These are phyloP conservation scores for Amoeboaphelidium protococcarum DNA, from an alignment of 371 early-diverging fungal genomes.

Conservation along the genomic window DNA sequence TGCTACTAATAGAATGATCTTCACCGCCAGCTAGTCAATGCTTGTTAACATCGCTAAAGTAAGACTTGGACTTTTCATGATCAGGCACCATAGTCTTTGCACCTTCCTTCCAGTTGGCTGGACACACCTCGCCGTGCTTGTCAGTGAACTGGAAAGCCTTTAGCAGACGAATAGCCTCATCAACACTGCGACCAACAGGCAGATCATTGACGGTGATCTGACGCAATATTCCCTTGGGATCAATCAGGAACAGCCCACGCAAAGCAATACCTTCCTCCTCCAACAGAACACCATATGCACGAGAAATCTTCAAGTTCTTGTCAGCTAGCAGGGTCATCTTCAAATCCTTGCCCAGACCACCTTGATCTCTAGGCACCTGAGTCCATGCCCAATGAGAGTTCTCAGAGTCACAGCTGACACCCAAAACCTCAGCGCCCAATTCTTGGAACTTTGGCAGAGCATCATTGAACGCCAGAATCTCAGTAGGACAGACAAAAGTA, in stretches of 20 bases:
- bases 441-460: slow-evolving; percentile 48
- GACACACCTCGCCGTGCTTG: slow-evolving; percentile 26
- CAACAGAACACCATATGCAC: slow-evolving; percentile 48
- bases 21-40: too few species aligned
- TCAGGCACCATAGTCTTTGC: slow-evolving; percentile 3
- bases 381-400: slow-evolving; percentile 34
- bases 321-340: slow-evolving; percentile 60
- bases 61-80: slow-evolving; percentile 30
- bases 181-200: slow-evolving; percentile 78
- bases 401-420: slow-evolving; percentile 49
- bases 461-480: slow-evolving; percentile 59
- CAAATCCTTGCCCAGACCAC: slow-evolving; percentile 71
- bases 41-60: slow-evolving; percentile 23
- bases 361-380: slow-evolving; percentile 40
- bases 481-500: slow-evolving; percentile 29
- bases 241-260: slow-evolving; percentile 58
- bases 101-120: slow-evolving; percentile 6
- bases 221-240: slow-evolving; percentile 56
- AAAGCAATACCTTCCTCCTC: slow-evolving; percentile 23
- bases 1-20: too few species aligned
- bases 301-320: slow-evolving; percentile 50
- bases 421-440: slow-evolving; percentile 42
- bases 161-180: slow-evolving; percentile 78
- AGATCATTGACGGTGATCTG: slow-evolving; percentile 37
- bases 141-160: slow-evolving; percentile 86